Percentiles rank a stretch among this genome's conserved stretches.
Conservation (phyloP, 371 early-diverging fungal genomes). For the Mortierella sp. region DNA sequence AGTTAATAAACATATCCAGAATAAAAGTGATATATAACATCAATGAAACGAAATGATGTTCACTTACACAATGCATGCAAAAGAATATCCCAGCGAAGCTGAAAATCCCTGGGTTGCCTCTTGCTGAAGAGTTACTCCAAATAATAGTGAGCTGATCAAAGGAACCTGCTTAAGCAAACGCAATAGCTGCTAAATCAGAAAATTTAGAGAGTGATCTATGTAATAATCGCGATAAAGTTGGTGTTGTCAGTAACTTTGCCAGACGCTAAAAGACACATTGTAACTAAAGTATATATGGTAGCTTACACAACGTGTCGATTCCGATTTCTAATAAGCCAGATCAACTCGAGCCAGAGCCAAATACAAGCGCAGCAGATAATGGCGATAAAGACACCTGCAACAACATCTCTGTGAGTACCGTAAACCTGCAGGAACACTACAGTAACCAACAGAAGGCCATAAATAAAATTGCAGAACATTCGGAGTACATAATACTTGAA, state of each 20-base stretch:
- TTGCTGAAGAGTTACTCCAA: background rate
- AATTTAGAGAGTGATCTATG: conserved; percentile 21
- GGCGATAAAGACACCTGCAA: background rate
- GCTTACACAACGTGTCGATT: background rate
- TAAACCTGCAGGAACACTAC: conserved; percentile 10
- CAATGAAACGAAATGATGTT: background rate
- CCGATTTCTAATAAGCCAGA: background rate
- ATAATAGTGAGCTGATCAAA: conserved; percentile 2
- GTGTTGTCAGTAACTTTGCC: no score
- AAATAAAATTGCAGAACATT: conserved; percentile 5
- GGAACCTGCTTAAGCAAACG: conserved; percentile 12
- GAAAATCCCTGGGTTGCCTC: background rate
- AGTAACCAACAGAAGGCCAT: conserved; percentile 1
- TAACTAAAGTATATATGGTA: background rate
- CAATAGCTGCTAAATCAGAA: conserved; percentile 17
- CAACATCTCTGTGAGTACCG: background rate
- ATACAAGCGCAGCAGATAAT: conserved; percentile 4
- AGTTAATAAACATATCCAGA: no score
- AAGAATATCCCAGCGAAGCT: conserved; percentile 27
- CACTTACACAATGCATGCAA: no score
- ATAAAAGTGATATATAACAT: no score
- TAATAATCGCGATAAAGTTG: no score
- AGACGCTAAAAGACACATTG: no score
- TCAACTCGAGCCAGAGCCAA: conserved; percentile 12
- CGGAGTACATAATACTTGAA: conserved; percentile 4